Base-by-base conservation (phyloP, 1,284 basidiomycete genomes). In the Apiotrichum laibachii region DNA sequence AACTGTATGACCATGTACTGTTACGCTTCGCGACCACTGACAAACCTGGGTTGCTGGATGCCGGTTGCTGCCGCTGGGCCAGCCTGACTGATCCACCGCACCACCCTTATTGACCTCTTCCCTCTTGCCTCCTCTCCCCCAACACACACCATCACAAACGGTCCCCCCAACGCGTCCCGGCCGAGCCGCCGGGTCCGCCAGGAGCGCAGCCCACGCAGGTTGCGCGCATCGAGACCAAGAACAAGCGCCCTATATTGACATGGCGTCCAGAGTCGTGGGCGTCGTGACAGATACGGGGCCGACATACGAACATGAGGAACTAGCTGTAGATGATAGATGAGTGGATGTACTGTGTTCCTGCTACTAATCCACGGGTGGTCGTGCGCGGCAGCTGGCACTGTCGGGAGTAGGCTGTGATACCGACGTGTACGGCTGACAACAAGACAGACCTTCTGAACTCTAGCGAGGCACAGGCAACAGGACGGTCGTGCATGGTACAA, bases 271-370 rank as follows among this genome's bases (percentile, higher is more conserved):
- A 68, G 69, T 57, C 26, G 64, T 75, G 70, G 71, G 60, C 70
- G 66, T 62, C 56, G 65, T 76, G 77, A 78, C 77, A 78, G 77
- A 78, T 78, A 78, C 77, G 75, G 75, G 75, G 74, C 70, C 65
- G 52, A 77, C 71, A 78, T 68, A 31, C 26, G 7, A 31, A 31
- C 26, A 31, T n/a, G n/a, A n/a, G n/a, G n/a, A n/a, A n/a, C n/a
- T n/a, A n/a, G n/a, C 26, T 31, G 26, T 31, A 31, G 26, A 31
- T 31, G 26, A 31, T 31, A 7, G 7, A 31, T 31, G 26, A 3
- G 26, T 31, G 26, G 26, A 31, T 31, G 26, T n/a, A n/a, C n/a
- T n/a, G 39, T 45, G 44, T 45, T 37, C 9, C 35, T 37, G 35
- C n/a, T n/a, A n/a, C n/a, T n/a, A n/a, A n/a, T n/a, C n/a, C n/a